Percentiles rank a stretch among this genome's conserved stretches.
Conservation (phyloP, 106 monocot species). For the Apostasia ramifera region DNA sequence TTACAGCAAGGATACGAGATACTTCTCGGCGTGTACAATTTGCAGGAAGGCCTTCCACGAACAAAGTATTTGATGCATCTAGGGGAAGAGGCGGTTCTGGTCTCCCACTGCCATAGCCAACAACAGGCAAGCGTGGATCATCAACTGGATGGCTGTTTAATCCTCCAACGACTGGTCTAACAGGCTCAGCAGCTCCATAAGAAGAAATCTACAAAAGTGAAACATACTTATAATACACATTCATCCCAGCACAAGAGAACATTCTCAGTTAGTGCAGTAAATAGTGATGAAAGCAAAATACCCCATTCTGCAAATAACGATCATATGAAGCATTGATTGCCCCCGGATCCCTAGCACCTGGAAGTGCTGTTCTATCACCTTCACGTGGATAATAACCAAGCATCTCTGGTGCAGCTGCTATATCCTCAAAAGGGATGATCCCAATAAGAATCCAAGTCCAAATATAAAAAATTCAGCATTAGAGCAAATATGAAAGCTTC, state of each 20-base stretch:
- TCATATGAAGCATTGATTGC: conserved; percentile 38
- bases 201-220: conserved; percentile 13
- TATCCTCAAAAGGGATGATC: too few relatives aligned
- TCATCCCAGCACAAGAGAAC: too few relatives aligned
- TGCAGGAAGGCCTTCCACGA: conserved; percentile 58
- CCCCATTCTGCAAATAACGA: conserved; percentile 35
- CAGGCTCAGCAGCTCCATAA: conserved; percentile 15
- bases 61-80: conserved; percentile 61
- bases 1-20: conserved; percentile 61
- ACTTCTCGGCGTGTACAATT: conserved; percentile 58
- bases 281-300: neutral
- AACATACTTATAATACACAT: neutral
- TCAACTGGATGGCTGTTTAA: conserved; percentile 23
- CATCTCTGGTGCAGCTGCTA: neutral
- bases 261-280: too few relatives aligned
- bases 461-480: too few relatives aligned
- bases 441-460: too few relatives aligned
- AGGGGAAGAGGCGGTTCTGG: conserved; percentile 49
- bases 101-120: conserved; percentile 25
- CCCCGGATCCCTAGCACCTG: conserved; percentile 21
- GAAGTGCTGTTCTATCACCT: conserved; percentile 14
- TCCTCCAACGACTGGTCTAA: conserved; percentile 24
- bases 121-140: conserved; percentile 24
- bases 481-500: too few relatives aligned
- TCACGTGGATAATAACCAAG: conserved; percentile 27